Percentiles rank a stretch among this genome's conserved stretches.
phyloP scores from a whole-genome alignment of 192 early-diverging fungal species.

The Borealophlyctis nickersoniae region DNA sequence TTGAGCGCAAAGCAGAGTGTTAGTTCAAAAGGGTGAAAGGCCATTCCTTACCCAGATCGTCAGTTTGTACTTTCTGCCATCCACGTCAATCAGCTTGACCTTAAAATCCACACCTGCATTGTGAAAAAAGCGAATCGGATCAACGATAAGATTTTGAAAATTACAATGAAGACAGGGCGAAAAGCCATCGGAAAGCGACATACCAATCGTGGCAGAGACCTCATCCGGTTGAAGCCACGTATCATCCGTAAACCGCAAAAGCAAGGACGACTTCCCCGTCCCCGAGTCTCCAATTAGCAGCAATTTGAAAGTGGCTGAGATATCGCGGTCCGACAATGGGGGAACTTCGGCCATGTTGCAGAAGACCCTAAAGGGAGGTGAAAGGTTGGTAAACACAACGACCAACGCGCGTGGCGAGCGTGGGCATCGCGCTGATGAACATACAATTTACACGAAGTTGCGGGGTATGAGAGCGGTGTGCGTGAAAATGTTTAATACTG shows the following conservation, averaged over 20 bases:
- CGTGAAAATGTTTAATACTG: too few relatives aligned
- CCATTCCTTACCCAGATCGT: constrained; percentile 81
- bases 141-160: neutral
- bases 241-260: constrained; percentile 93
- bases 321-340: constrained; percentile 8
- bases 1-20: neutral
- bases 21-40: neutral
- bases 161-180: neutral
- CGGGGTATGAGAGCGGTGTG: too few relatives aligned
- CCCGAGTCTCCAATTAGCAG: constrained; percentile 93
- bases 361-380: too few relatives aligned
- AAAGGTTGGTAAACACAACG: too few relatives aligned
- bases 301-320: constrained; percentile 82
- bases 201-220: constrained; percentile 79
- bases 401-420: too few relatives aligned
- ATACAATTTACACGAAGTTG: too few relatives aligned
- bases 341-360: neutral
- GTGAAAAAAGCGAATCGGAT: constrained; percentile 4
- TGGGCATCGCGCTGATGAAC: too few relatives aligned
- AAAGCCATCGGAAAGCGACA: neutral
- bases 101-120: constrained; percentile 93
- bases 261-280: constrained; percentile 90
- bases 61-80: constrained; percentile 88
- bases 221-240: constrained; percentile 90
- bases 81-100: constrained; percentile 82